These are phyloP conservation scores for Reticulascus tulasneorum DNA, from an alignment of 2,329 filamentous ascomycete species.

Conservation along the genomic window DNA sequence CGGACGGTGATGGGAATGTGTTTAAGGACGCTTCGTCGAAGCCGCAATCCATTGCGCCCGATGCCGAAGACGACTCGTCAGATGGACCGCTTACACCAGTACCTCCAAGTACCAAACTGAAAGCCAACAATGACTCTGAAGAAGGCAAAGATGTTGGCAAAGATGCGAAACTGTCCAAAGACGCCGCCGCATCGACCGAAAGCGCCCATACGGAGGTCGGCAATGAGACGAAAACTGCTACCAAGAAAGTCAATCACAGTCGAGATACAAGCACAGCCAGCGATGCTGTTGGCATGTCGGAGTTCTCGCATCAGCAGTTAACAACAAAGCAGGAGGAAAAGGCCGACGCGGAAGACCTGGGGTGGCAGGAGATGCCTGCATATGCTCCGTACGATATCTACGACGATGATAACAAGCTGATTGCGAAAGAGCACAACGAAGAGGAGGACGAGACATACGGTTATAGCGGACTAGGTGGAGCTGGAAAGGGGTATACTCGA, in stretches of 20 bases:
- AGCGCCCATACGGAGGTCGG: background rate
- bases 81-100: background rate
- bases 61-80: slow-evolving; percentile 4
- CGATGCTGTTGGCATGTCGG: slow-evolving; percentile 50
- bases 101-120: background rate
- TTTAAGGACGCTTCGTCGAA: slow-evolving; percentile 23
- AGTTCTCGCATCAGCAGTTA: slow-evolving; percentile 87
- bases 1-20: slow-evolving; percentile 21
- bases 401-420: slow-evolving; percentile 83
- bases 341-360: slow-evolving; percentile 56
- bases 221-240: background rate
- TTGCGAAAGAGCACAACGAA: slow-evolving; percentile 74
- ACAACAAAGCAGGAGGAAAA: slow-evolving; percentile 52
- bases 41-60: slow-evolving; percentile 5
- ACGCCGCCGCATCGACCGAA: background rate
- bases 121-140: background rate
- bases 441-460: slow-evolving; percentile 64
- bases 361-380: slow-evolving; percentile 93
- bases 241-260: slow-evolving; percentile 2
- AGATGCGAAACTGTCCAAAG: too few species aligned
- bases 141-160: background rate
- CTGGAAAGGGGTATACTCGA: slow-evolving; percentile 90
- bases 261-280: slow-evolving; percentile 36
- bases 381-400: slow-evolving; percentile 93
- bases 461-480: slow-evolving; percentile 78